Percentiles rank a stretch among this genome's conserved stretches.
Conservation (phyloP, 1,284 basidiomycete genomes). For the Chondrostereum purpureum region DNA sequence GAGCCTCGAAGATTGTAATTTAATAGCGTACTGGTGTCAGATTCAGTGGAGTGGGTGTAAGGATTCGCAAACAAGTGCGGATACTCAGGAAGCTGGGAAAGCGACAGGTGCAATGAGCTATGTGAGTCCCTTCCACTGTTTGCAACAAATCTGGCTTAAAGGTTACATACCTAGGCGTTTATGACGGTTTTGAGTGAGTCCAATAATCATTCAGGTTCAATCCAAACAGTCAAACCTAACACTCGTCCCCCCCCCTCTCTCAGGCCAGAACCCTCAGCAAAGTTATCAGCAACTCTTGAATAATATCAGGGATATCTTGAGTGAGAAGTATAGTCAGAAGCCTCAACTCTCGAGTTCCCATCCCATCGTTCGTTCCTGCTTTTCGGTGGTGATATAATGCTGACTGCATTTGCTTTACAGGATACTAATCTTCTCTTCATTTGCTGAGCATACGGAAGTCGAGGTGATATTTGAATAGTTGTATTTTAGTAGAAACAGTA, state of each 20-base stretch:
- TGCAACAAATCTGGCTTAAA: not conserved
- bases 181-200: conserved; percentile 56
- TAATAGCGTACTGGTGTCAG: conserved; percentile 21
- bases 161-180: conserved; percentile 69
- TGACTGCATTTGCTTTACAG: conserved; percentile 21
- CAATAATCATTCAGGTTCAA: too few relatives aligned
- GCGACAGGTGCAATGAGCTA: conserved; percentile 88
- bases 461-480: too few relatives aligned
- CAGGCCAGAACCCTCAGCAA: conserved; percentile 62
- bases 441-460: too few relatives aligned
- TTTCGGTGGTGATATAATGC: not conserved
- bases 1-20: too few relatives aligned
- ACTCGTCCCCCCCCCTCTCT: too few relatives aligned
- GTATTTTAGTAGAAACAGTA: too few relatives aligned
- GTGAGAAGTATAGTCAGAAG: conserved; percentile 76
- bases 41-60: conserved; percentile 89
- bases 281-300: conserved; percentile 78
- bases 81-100: conserved; percentile 74
- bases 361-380: conserved; percentile 62
- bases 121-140: conserved; percentile 29
- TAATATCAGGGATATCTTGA: conserved; percentile 43
- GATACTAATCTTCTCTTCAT: conserved; percentile 53
- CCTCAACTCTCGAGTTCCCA: conserved; percentile 66
- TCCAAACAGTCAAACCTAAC: too few relatives aligned
- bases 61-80: conserved; percentile 90